Conservation (phyloP, 495 filamentous ascomycete species). For the Delitschia confertaspora region DNA sequence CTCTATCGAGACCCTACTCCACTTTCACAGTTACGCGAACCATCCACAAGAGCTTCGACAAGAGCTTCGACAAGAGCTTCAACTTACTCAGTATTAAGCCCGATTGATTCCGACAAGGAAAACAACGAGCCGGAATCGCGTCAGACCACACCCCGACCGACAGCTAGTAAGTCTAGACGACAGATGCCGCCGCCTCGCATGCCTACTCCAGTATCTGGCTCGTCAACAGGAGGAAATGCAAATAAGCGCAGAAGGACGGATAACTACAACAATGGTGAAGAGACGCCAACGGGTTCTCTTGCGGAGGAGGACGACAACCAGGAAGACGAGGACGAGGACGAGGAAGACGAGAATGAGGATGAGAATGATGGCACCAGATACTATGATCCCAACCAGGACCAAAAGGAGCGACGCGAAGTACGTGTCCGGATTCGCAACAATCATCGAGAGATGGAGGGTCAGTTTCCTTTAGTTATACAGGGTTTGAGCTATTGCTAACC, state of each 20-base stretch:
- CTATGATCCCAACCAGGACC: conserved; percentile 86
- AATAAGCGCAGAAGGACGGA: conserved; percentile 18
- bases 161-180: not conserved
- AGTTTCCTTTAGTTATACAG: conserved; percentile 4
- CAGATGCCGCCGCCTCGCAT: conserved; percentile 9
- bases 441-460: conserved; percentile 56
- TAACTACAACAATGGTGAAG: conserved; percentile 38
- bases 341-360: conserved; percentile 4
- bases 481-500: conserved; percentile 4
- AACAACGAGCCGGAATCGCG: conserved; percentile 35
- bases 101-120: conserved; percentile 52
- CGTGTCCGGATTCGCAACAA: conserved; percentile 62
- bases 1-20: conserved; percentile 24
- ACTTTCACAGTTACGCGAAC: not conserved
- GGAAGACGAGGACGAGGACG: conserved; percentile 29
- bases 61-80: conserved; percentile 12
- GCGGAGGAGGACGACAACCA: conserved; percentile 44
- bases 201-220: conserved; percentile 8
- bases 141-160: conserved; percentile 13
- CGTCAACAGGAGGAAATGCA: conserved; percentile 1
- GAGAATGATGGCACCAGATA: conserved; percentile 32
- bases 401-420: conserved; percentile 63
- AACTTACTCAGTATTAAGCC: conserved; percentile 35
- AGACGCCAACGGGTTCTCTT: conserved; percentile 19
- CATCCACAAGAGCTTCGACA: conserved; percentile 9